Evolutionary conservation across 23 red algal genomes (phyloP).

Genomic region (Agarophyton chilense): DNA sequence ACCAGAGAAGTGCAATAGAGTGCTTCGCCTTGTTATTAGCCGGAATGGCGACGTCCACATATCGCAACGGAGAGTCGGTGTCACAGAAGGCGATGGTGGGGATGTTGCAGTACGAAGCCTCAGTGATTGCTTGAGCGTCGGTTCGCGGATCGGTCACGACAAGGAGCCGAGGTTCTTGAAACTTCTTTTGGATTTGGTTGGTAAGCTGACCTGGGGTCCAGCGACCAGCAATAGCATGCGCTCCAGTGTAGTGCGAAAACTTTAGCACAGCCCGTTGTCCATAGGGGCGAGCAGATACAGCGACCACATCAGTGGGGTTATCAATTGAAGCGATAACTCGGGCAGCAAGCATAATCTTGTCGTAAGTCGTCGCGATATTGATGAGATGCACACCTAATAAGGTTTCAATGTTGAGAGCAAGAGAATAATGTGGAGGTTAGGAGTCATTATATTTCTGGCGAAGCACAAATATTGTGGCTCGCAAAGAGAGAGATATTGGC

Average conservation of each 20-base stretch:
- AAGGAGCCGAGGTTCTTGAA: slow-evolving; percentile 92
- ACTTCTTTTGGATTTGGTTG: slow-evolving; percentile 96
- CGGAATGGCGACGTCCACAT: slow-evolving; percentile 97
- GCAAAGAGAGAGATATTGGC: too few relatives aligned
- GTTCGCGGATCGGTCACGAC: slow-evolving; percentile 98
- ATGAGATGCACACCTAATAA: slow-evolving; percentile 84
- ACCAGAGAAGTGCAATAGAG: slow-evolving; percentile 95
- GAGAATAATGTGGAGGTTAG: too few relatives aligned
- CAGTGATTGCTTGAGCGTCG: slow-evolving; percentile 89
- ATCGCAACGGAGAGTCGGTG: slow-evolving; percentile 93
- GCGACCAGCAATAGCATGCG: slow-evolving; percentile 86
- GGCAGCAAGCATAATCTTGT: slow-evolving; percentile 98
- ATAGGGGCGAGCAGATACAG: slow-evolving; percentile 93
- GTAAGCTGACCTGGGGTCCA: slow-evolving; percentile 99
- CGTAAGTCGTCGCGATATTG: slow-evolving; percentile 91
- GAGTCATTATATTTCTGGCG: too few relatives aligned
- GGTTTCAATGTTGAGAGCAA: not conserved
- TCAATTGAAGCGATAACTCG: slow-evolving; percentile 95
- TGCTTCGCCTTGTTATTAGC: slow-evolving; percentile 97
- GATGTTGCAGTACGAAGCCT: slow-evolving; percentile 95
- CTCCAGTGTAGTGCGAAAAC: slow-evolving; percentile 96
- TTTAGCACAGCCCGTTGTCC: slow-evolving; percentile 99
- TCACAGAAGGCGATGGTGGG: slow-evolving; percentile 99
- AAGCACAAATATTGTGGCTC: too few relatives aligned
- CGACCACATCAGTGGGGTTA: slow-evolving; percentile 94